Percentiles rank a stretch among this genome's conserved stretches.
Conservation (phyloP, 1,284 basidiomycete species). For the Trametes hirsuta region DNA sequence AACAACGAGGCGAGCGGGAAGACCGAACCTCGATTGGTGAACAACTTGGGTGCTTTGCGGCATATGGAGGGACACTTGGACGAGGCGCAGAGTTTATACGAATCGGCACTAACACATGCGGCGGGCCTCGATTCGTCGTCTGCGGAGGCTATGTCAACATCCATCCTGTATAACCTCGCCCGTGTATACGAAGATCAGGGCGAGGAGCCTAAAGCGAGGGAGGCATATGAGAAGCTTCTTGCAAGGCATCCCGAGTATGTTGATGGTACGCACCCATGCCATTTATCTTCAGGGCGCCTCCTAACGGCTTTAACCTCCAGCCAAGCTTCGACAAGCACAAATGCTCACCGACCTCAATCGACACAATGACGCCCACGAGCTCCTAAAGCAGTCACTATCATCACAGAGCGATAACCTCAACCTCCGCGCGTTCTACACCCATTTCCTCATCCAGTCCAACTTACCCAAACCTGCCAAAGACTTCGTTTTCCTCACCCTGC, state of each 20-base stretch:
- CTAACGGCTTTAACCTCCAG: conserved; percentile 32
- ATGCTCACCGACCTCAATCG: conserved; percentile 72
- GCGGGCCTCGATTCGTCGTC: conserved; percentile 50
- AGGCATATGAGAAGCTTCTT: conserved; percentile 85
- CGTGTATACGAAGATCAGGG: conserved; percentile 86
- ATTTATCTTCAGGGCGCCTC: neutral
- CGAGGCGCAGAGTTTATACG: conserved; percentile 65
- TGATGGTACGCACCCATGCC: conserved; percentile 68
- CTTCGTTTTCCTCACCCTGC: conserved; percentile 84
- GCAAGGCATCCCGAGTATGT: conserved; percentile 90
- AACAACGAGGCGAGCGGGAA: conserved; percentile 55
- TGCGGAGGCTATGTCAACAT: conserved; percentile 75
- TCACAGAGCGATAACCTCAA: conserved; percentile 76
- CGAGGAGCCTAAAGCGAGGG: conserved; percentile 70
- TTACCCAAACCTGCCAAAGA: conserved; percentile 76
- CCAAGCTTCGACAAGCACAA: conserved; percentile 87
- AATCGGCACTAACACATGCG: conserved; percentile 66
- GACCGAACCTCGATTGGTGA: conserved; percentile 70
- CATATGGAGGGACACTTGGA: conserved; percentile 71
- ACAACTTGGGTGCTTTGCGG: conserved; percentile 81
- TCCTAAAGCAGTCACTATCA: conserved; percentile 84
- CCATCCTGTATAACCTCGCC: conserved; percentile 87
- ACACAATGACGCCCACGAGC: conserved; percentile 80
- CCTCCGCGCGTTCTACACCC: conserved; percentile 83
- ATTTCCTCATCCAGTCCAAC: conserved; percentile 83